phyloP scores from a whole-genome alignment of 208 protist genomes.

The Trypanosoma avium region DNA sequence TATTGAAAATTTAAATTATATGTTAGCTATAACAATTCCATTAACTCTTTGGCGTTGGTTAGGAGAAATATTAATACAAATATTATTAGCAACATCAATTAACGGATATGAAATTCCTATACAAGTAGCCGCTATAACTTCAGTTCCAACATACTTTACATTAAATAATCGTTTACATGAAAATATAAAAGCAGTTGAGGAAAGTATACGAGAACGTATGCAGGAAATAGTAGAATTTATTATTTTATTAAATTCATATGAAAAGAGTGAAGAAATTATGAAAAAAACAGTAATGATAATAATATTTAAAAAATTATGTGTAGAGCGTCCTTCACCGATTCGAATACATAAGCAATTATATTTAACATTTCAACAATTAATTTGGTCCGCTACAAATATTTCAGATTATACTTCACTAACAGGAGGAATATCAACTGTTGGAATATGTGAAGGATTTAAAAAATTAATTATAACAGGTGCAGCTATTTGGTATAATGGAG shows the following conservation, averaged over 20 bases:
- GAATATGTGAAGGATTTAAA: conserved; percentile 25
- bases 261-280: neutral
- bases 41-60: conserved; percentile 35
- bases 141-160: conserved; percentile 36
- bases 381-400: conserved; percentile 39
- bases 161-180: conserved; percentile 44
- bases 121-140: conserved; percentile 17
- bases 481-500: conserved; percentile 34
- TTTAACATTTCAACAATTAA: conserved; percentile 29
- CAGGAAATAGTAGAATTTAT: conserved; percentile 20
- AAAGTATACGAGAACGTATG: conserved; percentile 30
- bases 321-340: conserved; percentile 29
- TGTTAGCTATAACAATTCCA: conserved; percentile 41
- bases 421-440: conserved; percentile 33
- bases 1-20: conserved; percentile 50
- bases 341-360: conserved; percentile 29
- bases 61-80: conserved; percentile 31
- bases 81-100: conserved; percentile 49
- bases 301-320: conserved; percentile 33
- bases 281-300: conserved; percentile 1
- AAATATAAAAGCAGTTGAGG: conserved; percentile 33
- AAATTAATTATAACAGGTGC: conserved; percentile 22
- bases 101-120: conserved; percentile 34
- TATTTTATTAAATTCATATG: conserved; percentile 10
- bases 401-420: conserved; percentile 36